Evolutionary conservation across 768 basidiomycete species (phyloP).

Genomic region (Boletus rubropictus): DNA sequence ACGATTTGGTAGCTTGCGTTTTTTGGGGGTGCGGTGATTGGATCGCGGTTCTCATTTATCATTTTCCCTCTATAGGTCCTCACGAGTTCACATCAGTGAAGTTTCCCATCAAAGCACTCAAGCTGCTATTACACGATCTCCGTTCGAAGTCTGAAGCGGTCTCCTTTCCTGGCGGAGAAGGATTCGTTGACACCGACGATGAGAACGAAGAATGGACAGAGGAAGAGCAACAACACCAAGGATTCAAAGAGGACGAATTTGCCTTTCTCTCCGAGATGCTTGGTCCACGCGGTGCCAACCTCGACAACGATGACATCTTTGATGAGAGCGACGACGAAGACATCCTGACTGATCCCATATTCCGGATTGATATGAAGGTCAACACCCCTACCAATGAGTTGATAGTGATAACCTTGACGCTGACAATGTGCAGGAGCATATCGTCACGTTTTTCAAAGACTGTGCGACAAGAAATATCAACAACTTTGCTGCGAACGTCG

Average conservation of each 20-base stretch:
- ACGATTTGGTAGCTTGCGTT: constrained; percentile 2
- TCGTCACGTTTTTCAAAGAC: constrained; percentile 65
- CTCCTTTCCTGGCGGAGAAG: constrained; percentile 52
- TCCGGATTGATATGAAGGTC: constrained; percentile 76
- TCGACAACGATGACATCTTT: constrained; percentile 74
- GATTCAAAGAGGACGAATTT: constrained; percentile 68
- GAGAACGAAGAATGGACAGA: constrained; percentile 95
- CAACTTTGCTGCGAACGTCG: constrained; percentile 57
- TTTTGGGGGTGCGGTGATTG: background rate
- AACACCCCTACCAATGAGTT: constrained; percentile 20
- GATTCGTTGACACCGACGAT: constrained; percentile 70
- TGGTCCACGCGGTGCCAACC: constrained; percentile 62
- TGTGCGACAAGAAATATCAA: constrained; percentile 57
- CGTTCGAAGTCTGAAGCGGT: constrained; percentile 74
- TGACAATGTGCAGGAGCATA: constrained; percentile 46
- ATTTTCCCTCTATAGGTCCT: constrained; percentile 50
- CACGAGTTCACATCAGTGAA: constrained; percentile 79
- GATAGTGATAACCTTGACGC: background rate
- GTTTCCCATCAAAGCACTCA: constrained; percentile 91
- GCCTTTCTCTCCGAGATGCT: constrained; percentile 81
- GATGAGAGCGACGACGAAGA: constrained; percentile 82
- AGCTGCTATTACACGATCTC: constrained; percentile 80
- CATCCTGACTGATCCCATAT: constrained; percentile 78
- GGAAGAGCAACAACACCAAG: constrained; percentile 63
- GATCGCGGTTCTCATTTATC: constrained; percentile 16